These are phyloP conservation scores for Nicotiana tabacum DNA, from an alignment of 257 asterid genomes.

Conservation along the genomic window DNA sequence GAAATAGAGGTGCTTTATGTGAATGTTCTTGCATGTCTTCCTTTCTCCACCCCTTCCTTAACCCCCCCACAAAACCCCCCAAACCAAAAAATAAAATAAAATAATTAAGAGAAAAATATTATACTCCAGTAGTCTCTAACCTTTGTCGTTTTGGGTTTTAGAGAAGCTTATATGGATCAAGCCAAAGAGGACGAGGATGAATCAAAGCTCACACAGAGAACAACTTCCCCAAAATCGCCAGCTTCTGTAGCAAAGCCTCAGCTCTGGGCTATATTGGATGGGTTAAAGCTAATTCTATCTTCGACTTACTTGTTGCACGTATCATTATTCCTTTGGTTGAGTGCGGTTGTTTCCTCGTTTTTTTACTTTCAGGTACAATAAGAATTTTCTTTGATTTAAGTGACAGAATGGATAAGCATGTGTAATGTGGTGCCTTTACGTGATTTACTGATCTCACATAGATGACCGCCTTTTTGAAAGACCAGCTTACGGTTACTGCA, in stretches of 20 bases:
- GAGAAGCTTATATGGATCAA: constrained; percentile 50
- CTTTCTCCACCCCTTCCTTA: not conserved
- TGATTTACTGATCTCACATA: not conserved
- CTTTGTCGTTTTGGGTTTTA: constrained; percentile 32
- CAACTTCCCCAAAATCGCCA: constrained; percentile 48
- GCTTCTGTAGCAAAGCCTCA: constrained; percentile 49
- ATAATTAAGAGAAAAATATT: not conserved
- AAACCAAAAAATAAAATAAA: not conserved
- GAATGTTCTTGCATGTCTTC: constrained; percentile 9
- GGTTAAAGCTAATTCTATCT: constrained; percentile 72
- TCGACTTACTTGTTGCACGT: constrained; percentile 79
- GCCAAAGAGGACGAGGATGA: constrained; percentile 34
- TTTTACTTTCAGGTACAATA: constrained; percentile 87
- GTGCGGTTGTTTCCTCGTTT: constrained; percentile 91
- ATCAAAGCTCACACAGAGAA: constrained; percentile 33
- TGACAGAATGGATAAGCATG: not conserved
- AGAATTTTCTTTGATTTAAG: not conserved
- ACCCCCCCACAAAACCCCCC: not conserved
- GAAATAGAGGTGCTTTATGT: constrained; percentile 3
- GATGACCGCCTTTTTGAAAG: not conserved
- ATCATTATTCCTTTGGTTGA: constrained; percentile 84
- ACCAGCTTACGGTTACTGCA: not conserved
- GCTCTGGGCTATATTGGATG: constrained; percentile 80
- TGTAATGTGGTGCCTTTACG: not conserved
- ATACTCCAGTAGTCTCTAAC: not conserved